phyloP scores from a whole-genome alignment of 129 eudicot genomes.

The Calendula officinalis region DNA sequence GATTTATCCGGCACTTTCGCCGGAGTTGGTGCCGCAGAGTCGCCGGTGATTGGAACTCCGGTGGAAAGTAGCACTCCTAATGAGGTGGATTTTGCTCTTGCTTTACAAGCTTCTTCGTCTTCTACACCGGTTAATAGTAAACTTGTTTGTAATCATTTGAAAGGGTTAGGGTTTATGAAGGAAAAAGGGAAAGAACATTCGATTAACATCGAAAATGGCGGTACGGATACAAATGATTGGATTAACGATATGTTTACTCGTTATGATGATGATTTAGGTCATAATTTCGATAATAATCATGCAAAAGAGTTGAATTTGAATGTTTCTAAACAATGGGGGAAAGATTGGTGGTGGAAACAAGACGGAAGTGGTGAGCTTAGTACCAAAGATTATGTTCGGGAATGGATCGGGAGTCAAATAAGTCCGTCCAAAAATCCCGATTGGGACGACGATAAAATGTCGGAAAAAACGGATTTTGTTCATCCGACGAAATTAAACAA shows the following conservation, averaged over 20 bases:
- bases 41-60: constrained; percentile 58
- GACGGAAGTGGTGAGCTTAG: constrained; percentile 87
- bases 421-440: constrained; percentile 52
- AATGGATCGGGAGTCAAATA: constrained; percentile 97
- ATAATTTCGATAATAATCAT: constrained; percentile 41
- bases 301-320: constrained; percentile 44
- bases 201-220: constrained; percentile 35
- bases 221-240: constrained; percentile 35
- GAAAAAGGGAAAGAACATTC: constrained; percentile 77
- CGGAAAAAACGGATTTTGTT: constrained; percentile 34
- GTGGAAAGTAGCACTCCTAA: constrained; percentile 36
- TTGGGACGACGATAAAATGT: constrained; percentile 66
- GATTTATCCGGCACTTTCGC: constrained; percentile 65
- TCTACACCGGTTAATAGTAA: constrained; percentile 50
- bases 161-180: constrained; percentile 36
- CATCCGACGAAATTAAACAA: constrained; percentile 29
- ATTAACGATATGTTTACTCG: constrained; percentile 25
- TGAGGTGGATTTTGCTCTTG: constrained; percentile 87
- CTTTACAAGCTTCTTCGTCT: constrained; percentile 87
- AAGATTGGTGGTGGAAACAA: constrained; percentile 99
- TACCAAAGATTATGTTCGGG: constrained; percentile 83
- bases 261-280: constrained; percentile 48
- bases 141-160: constrained; percentile 38
- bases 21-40: constrained; percentile 33
- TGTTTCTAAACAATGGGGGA: constrained; percentile 81